Conservation (phyloP, 768 basidiomycete genomes). For the Serendipita sp. region DNA sequence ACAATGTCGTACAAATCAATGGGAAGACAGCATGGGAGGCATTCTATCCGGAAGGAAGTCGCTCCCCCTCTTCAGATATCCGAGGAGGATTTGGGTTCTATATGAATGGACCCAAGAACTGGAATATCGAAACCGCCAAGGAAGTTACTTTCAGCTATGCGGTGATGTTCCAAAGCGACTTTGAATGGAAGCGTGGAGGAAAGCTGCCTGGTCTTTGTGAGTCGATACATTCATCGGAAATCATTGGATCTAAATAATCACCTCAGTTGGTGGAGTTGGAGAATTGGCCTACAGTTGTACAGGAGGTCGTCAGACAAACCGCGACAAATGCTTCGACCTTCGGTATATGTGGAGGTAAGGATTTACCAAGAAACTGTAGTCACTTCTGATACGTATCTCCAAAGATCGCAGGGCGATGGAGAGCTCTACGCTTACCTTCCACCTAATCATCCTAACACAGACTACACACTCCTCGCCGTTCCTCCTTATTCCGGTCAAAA, state of each 20-base stretch:
- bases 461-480: slow-evolving; percentile 34
- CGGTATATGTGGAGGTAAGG: slow-evolving; percentile 59
- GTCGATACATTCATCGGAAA: slow-evolving; percentile 16
- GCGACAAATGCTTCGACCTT: slow-evolving; percentile 44
- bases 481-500: slow-evolving; percentile 39
- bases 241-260: slow-evolving; percentile 8
- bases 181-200: slow-evolving; percentile 51
- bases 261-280: slow-evolving; percentile 37
- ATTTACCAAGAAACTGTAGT: neutral
- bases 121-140: slow-evolving; percentile 45
- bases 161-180: slow-evolving; percentile 45
- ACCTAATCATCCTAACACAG: slow-evolving; percentile 23
- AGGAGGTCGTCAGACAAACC: slow-evolving; percentile 42
- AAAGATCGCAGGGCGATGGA: slow-evolving; percentile 36
- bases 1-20: slow-evolving; percentile 4
- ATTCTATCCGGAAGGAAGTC: slow-evolving; percentile 41
- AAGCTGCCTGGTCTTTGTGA: slow-evolving; percentile 59
- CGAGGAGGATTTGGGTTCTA: slow-evolving; percentile 61
- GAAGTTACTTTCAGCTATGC: slow-evolving; percentile 58
- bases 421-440: slow-evolving; percentile 65
- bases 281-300: slow-evolving; percentile 39
- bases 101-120: slow-evolving; percentile 36
- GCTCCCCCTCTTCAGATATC: slow-evolving; percentile 29
- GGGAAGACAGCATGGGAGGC: slow-evolving; percentile 29
- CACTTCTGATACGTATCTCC: neutral